Conservation (phyloP, 345 rosid species). For the Draba incana region DNA sequence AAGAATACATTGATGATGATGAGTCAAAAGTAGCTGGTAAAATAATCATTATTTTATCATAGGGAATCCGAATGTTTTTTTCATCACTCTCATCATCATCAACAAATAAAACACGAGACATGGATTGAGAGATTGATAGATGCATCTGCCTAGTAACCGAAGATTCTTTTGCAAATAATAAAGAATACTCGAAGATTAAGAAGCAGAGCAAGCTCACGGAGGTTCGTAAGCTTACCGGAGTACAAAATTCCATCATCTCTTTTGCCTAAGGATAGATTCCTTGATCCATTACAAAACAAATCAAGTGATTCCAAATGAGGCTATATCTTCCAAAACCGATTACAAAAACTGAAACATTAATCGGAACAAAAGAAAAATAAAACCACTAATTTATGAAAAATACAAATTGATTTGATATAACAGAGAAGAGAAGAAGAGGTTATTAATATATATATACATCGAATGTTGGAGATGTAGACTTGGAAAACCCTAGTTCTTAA, state of each 20-base stretch:
- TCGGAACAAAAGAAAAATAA: too few species aligned
- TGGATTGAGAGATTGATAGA: background rate
- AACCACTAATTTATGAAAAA: background rate
- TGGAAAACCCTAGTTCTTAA: slow-evolving; percentile 21
- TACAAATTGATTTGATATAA: background rate
- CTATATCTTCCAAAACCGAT: background rate
- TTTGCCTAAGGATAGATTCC: slow-evolving; percentile 38
- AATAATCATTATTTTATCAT: slow-evolving; percentile 29
- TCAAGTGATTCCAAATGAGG: slow-evolving; percentile 38
- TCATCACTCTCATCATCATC: slow-evolving; percentile 42
- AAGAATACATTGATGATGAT: slow-evolving; percentile 5
- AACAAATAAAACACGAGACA: background rate
- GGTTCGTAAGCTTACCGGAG: background rate
- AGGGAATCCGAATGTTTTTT: slow-evolving; percentile 45
- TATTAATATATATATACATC: slow-evolving; percentile 1
- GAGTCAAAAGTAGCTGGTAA: slow-evolving; percentile 45
- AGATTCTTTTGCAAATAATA: background rate
- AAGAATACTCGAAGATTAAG: background rate
- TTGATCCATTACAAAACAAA: slow-evolving; percentile 3
- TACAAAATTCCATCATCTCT: slow-evolving; percentile 24
- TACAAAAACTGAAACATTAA: background rate
- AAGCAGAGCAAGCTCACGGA: slow-evolving; percentile 19
- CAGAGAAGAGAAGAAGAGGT: background rate
- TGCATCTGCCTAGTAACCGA: slow-evolving; percentile 21
- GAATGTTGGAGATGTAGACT: background rate